Evolutionary conservation across 257 asterid species (phyloP), one percentile per base, ranked within the genome.

Genomic region (Fraxinus excelsior): DNA sequence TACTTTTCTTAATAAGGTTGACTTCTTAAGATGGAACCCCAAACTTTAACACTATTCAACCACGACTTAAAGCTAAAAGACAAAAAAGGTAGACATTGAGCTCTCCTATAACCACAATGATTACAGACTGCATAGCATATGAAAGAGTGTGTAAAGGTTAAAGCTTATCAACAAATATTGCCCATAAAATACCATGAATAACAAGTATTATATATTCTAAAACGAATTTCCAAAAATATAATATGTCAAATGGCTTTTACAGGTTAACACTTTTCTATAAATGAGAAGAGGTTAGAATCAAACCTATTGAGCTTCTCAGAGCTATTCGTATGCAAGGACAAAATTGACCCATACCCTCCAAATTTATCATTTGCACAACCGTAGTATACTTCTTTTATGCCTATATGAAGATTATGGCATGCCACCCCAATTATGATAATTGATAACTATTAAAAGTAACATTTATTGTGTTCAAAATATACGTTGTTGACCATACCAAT

Each of bases 351-450:
- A 85, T 97, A 95, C 58, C 97, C 98, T 78, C 99, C 98, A 67
- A 96, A 96, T 84, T 90, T 96, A 78, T 96, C 99, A 82, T 96
- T 93, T 68, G 85, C 91, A 81, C 99, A 96, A 46, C 98, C 98
- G 80, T 87, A 90, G 80, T 80, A 91, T 68, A 90, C 96, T 82
- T 90, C 92, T 76, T 84, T 83, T 73, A 91, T 82, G 74, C 97
- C 95, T 89, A 85, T 74, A 73, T 29, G 62, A 64, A 79, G 42
- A 81, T 78, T 77, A 76, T 38, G 67, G 29, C 64, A 6, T 35
- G 81, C 66, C n/a, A 40, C 37, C 42, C 28, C 29, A 75, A 69
- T 77, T 77, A 67, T 34, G n/a, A 60, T 73, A 60, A 62, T 75
- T 34, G n/a, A 60, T 73, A 60, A 62, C 76, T 31, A 75, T 29